phyloP scores from a whole-genome alignment of 305 asterid genomes.

The Withania somnifera region DNA sequence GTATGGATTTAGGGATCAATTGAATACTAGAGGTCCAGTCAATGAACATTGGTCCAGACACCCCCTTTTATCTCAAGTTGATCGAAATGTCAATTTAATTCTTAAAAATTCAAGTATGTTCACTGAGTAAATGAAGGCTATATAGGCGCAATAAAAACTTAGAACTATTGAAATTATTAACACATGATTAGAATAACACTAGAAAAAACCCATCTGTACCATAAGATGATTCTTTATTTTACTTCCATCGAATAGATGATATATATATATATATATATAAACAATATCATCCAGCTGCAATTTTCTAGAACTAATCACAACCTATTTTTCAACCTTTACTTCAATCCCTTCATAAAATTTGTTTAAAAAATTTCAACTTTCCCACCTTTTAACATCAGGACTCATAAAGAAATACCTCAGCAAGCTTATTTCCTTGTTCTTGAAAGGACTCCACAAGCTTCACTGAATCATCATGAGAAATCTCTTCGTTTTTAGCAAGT shows the following conservation, averaged over 20 bases:
- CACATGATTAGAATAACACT: background rate
- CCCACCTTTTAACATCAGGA: background rate
- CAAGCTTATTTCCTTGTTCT: constrained; percentile 61
- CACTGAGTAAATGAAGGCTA: background rate
- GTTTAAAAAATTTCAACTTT: background rate
- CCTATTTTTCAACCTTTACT: background rate
- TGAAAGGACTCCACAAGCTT: constrained; percentile 41
- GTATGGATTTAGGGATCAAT: background rate
- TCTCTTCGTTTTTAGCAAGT: constrained; percentile 5
- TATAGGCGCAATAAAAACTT: background rate
- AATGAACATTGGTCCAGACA: background rate
- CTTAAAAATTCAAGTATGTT: background rate
- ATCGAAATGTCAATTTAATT: background rate
- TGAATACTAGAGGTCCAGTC: background rate
- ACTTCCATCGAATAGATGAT: background rate
- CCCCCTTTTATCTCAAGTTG: background rate
- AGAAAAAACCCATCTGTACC: background rate
- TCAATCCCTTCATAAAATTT: background rate
- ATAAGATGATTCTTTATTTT: background rate
- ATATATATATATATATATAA: too few species aligned
- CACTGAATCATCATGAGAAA: constrained; percentile 9
- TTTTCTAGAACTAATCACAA: background rate
- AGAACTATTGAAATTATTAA: background rate
- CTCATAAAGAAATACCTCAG: constrained; percentile 43
- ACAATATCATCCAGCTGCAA: background rate